Evolutionary conservation across 352 stramenopile genomes (phyloP).

Genomic region (Elongisporangium prolatum): DNA sequence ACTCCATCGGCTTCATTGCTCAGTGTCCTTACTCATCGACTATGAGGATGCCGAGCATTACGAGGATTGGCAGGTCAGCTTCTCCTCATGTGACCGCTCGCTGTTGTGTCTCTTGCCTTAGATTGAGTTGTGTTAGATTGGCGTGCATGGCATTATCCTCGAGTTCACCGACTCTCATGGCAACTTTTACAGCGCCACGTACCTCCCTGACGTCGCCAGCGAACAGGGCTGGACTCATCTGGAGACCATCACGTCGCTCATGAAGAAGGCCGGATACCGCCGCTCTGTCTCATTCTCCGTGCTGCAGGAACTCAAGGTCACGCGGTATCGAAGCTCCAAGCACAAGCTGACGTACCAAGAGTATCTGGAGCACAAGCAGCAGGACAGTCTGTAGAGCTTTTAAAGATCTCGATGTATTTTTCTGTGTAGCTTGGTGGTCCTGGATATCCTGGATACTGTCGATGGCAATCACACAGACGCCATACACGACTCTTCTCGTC

Average conservation of each 20-base stretch:
- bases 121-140: conserved; percentile 28
- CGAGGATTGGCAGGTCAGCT: conserved; percentile 72
- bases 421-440: neutral
- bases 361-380: conserved; percentile 63
- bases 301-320: conserved; percentile 64
- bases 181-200: conserved; percentile 64
- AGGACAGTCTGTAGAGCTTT: neutral
- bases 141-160: conserved; percentile 78
- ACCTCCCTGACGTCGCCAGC: conserved; percentile 70
- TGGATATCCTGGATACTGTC: neutral
- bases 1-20: conserved; percentile 61
- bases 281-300: conserved; percentile 46
- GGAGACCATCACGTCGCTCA: conserved; percentile 71
- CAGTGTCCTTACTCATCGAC: conserved; percentile 79
- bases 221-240: conserved; percentile 71
- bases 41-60: conserved; percentile 72
- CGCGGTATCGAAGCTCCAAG: conserved; percentile 77
- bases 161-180: conserved; percentile 54
- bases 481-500: neutral
- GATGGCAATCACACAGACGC: neutral
- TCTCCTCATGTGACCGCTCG: neutral
- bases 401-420: neutral
- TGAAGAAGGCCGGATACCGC: conserved; percentile 74
- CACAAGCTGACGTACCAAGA: conserved; percentile 79
- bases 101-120: neutral